phyloP scores from a whole-genome alignment of 768 basidiomycete genomes.

The Naganishia onofrii region DNA sequence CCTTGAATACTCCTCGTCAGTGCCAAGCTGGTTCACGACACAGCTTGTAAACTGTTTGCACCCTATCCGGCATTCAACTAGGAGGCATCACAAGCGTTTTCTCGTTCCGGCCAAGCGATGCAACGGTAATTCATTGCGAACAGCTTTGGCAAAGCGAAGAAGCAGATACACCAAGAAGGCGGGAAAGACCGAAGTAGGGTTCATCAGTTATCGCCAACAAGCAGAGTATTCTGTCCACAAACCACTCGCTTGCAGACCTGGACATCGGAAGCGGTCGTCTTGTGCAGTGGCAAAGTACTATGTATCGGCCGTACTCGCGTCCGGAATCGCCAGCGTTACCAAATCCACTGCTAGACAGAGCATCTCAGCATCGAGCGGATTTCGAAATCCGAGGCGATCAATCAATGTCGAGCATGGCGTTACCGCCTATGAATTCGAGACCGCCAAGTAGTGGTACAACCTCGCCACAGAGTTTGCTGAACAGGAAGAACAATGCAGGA shows the following conservation, averaged over 20 bases:
- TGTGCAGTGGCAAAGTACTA: neutral
- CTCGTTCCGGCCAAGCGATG: neutral
- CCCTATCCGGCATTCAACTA: neutral
- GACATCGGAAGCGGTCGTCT: neutral
- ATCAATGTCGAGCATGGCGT: neutral
- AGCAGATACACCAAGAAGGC: too few species aligned
- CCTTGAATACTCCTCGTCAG: neutral
- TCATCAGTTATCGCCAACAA: neutral
- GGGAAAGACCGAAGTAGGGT: neutral
- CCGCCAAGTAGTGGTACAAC: neutral
- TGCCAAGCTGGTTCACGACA: neutral
- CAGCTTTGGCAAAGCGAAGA: neutral
- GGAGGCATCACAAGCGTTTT: neutral
- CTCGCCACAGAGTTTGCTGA: neutral
- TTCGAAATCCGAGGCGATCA: neutral
- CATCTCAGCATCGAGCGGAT: conserved; percentile 14
- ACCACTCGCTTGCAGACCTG: neutral
- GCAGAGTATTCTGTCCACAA: neutral
- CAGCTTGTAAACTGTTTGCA: neutral
- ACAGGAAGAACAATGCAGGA: neutral
- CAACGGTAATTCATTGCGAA: neutral
- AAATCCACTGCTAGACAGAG: conserved; percentile 12
- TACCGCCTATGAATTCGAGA: neutral
- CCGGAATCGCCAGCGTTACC: conserved; percentile 17
- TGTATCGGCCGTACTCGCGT: conserved; percentile 17